Base-by-base conservation (phyloP, 2,329 filamentous ascomycete species). In the Coccinonectria pachysandricola region DNA sequence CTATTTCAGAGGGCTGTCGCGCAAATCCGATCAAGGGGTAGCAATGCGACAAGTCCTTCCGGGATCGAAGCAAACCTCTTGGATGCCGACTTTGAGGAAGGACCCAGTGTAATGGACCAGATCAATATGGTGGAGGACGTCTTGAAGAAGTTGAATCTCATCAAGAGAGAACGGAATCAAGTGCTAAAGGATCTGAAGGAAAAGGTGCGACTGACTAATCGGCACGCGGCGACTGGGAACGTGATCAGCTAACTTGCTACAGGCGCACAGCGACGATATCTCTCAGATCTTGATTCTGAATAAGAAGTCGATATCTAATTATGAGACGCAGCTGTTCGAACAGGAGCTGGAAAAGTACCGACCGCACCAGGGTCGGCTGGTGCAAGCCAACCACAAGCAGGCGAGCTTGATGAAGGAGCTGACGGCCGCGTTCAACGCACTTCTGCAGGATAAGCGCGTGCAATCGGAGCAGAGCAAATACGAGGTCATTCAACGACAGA, bases 281-380 rank as follows among this genome's bases (percentile, higher is more conserved):
- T 95, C 87, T 5, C 91, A 94, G 48, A 87, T 96, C 8, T 66
- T 98, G 34, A 98, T 98, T 30, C 63, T 98, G 32, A 98, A 98
- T 65, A 96, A 96, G 53, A 98, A 96, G 57, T 80, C 85, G 2
- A 88, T 96, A 46, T 71, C 85, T 12, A 93, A 85, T 47, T 88
- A 91, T 46, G 91, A 98, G 53, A 78, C 68, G 8, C 85, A 94
- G 46, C 69, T 98, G 3, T 98, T 98, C 59, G 82, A 95, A 51
- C 77, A 85, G 10, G 91, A 98, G 54, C 67, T 98, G n/a, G 88
- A 96, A 56, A 98, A 98, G 54, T 98, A 95, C 58, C 68, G 86
- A 21, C 81, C 86, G 15, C 84, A 95, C 46, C 91, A 96, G 50
- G 94, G 80, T 45, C 77, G 91, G 17, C 70, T 98, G 10, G 62